These are phyloP conservation scores for Nemania serpens DNA, from an alignment of 2,329 filamentous ascomycete genomes.

Conservation along the genomic window DNA sequence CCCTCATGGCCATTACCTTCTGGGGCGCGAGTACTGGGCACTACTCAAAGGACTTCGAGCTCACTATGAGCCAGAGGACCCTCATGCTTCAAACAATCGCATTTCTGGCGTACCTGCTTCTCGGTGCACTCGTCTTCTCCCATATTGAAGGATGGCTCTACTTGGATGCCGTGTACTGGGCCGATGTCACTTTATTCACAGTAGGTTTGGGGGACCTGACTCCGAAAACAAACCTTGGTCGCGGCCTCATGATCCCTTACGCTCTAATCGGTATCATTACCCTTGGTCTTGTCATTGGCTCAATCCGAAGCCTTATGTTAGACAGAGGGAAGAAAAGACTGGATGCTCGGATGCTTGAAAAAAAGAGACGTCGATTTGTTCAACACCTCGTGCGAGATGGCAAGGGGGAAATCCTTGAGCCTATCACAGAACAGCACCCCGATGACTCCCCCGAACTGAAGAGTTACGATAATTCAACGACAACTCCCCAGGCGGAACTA, in stretches of 20 bases:
- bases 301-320: conserved; percentile 70
- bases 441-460: conserved; percentile 26
- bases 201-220: conserved; percentile 65
- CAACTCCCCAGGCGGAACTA: conserved; percentile 48
- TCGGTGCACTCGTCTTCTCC: conserved; percentile 77
- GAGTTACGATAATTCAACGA: conserved; percentile 29
- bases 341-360: conserved; percentile 63
- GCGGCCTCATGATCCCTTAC: conserved; percentile 80
- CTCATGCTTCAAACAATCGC: conserved; percentile 89
- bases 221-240: conserved; percentile 57
- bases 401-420: conserved; percentile 54
- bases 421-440: conserved; percentile 44
- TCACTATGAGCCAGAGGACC: conserved; percentile 81
- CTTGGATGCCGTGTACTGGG: conserved; percentile 79
- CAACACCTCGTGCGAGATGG: conserved; percentile 51
- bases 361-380: conserved; percentile 57
- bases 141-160: conserved; percentile 75
- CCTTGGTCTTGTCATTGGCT: conserved; percentile 80
- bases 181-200: conserved; percentile 71
- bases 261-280: conserved; percentile 83
- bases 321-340: conserved; percentile 61
- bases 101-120: conserved; percentile 78
- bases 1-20: conserved; percentile 79
- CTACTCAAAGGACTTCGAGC: conserved; percentile 77
- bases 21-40: conserved; percentile 71